Percentiles rank a stretch among this genome's conserved stretches.
These are phyloP conservation scores for Exophiala phaeomuriformis DNA, from an alignment of 2,329 filamentous ascomycete species.

Conservation along the genomic window DNA sequence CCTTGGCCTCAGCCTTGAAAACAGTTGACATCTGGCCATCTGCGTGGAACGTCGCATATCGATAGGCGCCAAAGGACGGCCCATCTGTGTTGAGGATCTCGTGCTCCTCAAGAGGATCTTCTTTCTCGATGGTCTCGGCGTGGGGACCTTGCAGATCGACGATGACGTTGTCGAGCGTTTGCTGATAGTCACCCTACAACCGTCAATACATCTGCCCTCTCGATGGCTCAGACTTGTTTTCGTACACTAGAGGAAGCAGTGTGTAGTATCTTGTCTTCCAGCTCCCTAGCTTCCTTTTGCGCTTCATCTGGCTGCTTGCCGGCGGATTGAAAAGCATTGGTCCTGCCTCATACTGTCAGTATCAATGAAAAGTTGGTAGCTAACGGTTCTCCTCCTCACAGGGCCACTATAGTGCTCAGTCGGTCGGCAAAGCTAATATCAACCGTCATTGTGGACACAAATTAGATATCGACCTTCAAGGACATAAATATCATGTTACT, in stretches of 20 bases:
- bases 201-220: constrained; percentile 18
- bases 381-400: constrained; percentile 42
- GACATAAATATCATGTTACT: too few species aligned
- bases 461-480: neutral
- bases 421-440: constrained; percentile 52
- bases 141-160: constrained; percentile 29
- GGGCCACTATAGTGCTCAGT: constrained; percentile 55
- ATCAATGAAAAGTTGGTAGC: constrained; percentile 20
- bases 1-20: constrained; percentile 55
- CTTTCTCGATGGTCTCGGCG: constrained; percentile 27
- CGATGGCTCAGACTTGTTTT: neutral
- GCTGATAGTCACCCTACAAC: constrained; percentile 51
- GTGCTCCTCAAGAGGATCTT: constrained; percentile 20
- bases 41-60: constrained; percentile 49
- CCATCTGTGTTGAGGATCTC: constrained; percentile 30
- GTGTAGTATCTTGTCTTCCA: constrained; percentile 60
- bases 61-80: constrained; percentile 48
- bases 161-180: constrained; percentile 36
- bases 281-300: constrained; percentile 53
- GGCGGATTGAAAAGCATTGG: constrained; percentile 41
- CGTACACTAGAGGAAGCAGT: constrained; percentile 52
- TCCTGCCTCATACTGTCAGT: constrained; percentile 32
- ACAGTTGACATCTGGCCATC: constrained; percentile 76
- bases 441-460: constrained; percentile 12
- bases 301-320: constrained; percentile 40